These are phyloP conservation scores for Globisporangium nagaii DNA, from an alignment of 352 stramenopile genomes.

Conservation along the genomic window DNA sequence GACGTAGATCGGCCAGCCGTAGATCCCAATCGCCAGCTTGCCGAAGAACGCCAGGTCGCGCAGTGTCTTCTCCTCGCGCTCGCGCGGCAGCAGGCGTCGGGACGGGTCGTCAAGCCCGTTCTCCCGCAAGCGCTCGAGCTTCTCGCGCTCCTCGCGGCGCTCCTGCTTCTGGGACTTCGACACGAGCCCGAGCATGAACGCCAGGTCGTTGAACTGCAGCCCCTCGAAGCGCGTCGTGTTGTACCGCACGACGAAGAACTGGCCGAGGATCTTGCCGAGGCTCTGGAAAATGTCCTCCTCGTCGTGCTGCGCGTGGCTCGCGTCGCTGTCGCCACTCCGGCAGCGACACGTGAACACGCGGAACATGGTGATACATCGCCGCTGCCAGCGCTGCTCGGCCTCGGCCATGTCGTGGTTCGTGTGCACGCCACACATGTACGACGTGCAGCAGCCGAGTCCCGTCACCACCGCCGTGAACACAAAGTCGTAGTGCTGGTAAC, in stretches of 20 bases:
- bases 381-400: conserved; percentile 60
- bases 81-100: conserved; percentile 24
- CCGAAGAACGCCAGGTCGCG: conserved; percentile 59
- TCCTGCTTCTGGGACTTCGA: conserved; percentile 52
- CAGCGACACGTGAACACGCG: conserved; percentile 57
- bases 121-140: too few species aligned
- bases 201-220: conserved; percentile 65
- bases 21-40: conserved; percentile 66
- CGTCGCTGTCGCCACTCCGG: conserved; percentile 17
- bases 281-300: conserved; percentile 69
- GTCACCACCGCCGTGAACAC: conserved; percentile 46
- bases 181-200: conserved; percentile 64
- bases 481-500: conserved; percentile 72
- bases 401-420: conserved; percentile 42
- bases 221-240: conserved; percentile 59
- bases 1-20: conserved; percentile 74
- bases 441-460: conserved; percentile 33
- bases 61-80: conserved; percentile 41
- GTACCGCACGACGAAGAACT: conserved; percentile 74
- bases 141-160: conserved; percentile 26
- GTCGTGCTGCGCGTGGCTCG: conserved; percentile 22
- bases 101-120: conserved; percentile 17
- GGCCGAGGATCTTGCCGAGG: conserved; percentile 53
- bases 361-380: conserved; percentile 56
- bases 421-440: conserved; percentile 66